Evolutionary conservation across 2,329 filamentous ascomycete species (phyloP), one percentile per base, ranked within the genome.

Genomic region (Trichophyton schoenleinii): DNA sequence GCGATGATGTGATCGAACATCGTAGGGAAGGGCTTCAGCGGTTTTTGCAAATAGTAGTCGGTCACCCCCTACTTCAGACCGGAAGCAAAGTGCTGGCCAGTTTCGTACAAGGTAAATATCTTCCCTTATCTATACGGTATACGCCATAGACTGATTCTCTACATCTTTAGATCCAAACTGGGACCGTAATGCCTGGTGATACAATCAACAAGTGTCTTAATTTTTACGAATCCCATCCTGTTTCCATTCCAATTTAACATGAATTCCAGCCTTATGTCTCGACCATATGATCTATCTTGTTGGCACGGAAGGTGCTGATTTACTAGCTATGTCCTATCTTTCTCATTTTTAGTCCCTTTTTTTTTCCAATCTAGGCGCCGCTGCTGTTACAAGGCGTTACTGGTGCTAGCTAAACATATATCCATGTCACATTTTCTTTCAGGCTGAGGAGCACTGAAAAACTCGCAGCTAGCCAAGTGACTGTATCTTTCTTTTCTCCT

Each of bases 1-100:
- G 89, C 70, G 94, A 99, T 77, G 91, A 96, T 73, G 92, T 99
- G 70, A 99, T 99, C 73, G 94, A 97, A 80, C 89, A 95, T 71
- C 82, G 94, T 60, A 81, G 92, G 65, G 89, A 92, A 68, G 94
- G 94, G 0, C 79, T 99, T 67, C 91, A 99, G 79, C 85, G 95
- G 72, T 99, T 99, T 73, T 77, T 99, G 72, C 91, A 94, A 83
- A 97, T 97, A 72, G 94, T 99, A 9, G 94, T 96, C 0, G 92
- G 94, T 0, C 94, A 99, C 75, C 94, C 94, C 68, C 80, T 99
- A 69, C 77, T 99, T 76, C 94, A 99, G 83, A 99, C 94, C 34
- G 94, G 94, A 59, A 96, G 91, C 75, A 96, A 97, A 77, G 94
- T 99, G 62, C 77, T 99, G 69, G 92, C 91, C 11, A 89, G 89